phyloP scores from a whole-genome alignment of 2,329 filamentous ascomycete genomes.

The Ascocoryne sarcoides region DNA sequence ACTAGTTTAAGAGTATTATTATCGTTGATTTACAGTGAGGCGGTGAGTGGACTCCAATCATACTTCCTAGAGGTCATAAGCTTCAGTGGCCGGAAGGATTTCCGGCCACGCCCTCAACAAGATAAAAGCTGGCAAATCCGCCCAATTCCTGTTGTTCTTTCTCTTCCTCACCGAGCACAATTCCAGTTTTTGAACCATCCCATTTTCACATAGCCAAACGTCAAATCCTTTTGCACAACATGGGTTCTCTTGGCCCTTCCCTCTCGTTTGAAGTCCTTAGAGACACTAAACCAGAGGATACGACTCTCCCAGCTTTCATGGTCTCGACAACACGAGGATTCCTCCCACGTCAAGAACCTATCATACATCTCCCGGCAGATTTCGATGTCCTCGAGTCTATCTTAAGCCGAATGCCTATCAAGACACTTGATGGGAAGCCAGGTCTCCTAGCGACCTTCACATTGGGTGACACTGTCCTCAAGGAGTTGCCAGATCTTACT shows the following conservation, averaged over 20 bases:
- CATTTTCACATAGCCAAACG: too few species aligned
- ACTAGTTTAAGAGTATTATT: too few species aligned
- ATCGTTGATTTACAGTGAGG: too few species aligned
- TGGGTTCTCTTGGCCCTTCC: conserved; percentile 24
- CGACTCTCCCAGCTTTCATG: conserved; percentile 64
- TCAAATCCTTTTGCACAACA: too few species aligned
- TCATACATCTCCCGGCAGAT: conserved; percentile 57
- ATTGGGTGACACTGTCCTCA: conserved; percentile 66
- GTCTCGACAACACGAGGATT: conserved; percentile 69
- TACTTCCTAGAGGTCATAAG: too few species aligned
- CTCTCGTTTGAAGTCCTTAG: conserved; percentile 49
- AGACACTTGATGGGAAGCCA: conserved; percentile 61
- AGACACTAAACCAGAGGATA: conserved; percentile 54
- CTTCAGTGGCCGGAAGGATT: neutral
- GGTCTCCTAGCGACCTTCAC: conserved; percentile 68
- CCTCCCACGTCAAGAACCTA: conserved; percentile 57
- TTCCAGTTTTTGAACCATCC: too few species aligned
- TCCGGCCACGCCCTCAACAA: neutral
- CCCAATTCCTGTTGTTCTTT: too few species aligned
- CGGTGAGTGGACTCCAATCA: too few species aligned
- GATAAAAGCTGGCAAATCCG: neutral
- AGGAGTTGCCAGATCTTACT: conserved; percentile 70
- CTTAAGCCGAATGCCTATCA: conserved; percentile 70
- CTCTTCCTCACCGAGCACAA: too few species aligned
- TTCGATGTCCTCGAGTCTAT: conserved; percentile 67